Conservation (phyloP, 2,329 filamentous ascomycete species). For the Aspergillus flavus region DNA sequence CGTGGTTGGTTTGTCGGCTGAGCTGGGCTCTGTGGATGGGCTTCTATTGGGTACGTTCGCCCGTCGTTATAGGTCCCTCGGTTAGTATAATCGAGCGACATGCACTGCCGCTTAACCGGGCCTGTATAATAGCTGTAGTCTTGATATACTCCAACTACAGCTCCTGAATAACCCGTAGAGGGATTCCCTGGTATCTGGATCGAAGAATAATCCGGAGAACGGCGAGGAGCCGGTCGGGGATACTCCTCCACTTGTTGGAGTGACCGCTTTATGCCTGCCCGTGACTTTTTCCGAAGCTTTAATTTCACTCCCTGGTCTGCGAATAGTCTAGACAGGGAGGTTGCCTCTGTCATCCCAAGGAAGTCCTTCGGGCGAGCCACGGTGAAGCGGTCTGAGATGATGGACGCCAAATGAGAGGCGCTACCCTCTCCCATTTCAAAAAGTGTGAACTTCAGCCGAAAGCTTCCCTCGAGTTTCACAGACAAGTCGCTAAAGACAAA, state of each 20-base stretch:
- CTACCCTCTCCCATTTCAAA: slow-evolving; percentile 68
- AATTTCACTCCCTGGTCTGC: slow-evolving; percentile 85
- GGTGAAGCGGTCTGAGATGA: slow-evolving; percentile 70
- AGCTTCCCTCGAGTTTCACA: slow-evolving; percentile 72
- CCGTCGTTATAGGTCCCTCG: slow-evolving; percentile 39
- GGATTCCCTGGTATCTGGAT: slow-evolving; percentile 37
- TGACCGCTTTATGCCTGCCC: slow-evolving; percentile 52
- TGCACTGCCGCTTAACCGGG: slow-evolving; percentile 42
- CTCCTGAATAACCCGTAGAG: slow-evolving; percentile 34
- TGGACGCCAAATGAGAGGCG: slow-evolving; percentile 55
- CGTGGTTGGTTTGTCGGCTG: slow-evolving; percentile 33
- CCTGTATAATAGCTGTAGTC: slow-evolving; percentile 39
- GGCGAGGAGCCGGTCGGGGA: slow-evolving; percentile 35
- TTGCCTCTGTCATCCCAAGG: slow-evolving; percentile 78
- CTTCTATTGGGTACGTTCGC: slow-evolving; percentile 40
- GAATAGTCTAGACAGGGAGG: slow-evolving; percentile 76
- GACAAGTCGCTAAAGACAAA: slow-evolving; percentile 89
- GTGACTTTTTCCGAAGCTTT: slow-evolving; percentile 78
- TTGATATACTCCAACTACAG: slow-evolving; percentile 12
- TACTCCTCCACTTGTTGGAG: slow-evolving; percentile 41
- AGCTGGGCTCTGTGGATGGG: slow-evolving; percentile 36
- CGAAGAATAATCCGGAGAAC: slow-evolving; percentile 40
- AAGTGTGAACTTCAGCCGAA: slow-evolving; percentile 74
- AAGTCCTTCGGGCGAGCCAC: slow-evolving; percentile 65
- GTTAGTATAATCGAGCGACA: slow-evolving; percentile 39